phyloP scores from a whole-genome alignment of 441 rosid genomes.

The Biscutella laevigata region DNA sequence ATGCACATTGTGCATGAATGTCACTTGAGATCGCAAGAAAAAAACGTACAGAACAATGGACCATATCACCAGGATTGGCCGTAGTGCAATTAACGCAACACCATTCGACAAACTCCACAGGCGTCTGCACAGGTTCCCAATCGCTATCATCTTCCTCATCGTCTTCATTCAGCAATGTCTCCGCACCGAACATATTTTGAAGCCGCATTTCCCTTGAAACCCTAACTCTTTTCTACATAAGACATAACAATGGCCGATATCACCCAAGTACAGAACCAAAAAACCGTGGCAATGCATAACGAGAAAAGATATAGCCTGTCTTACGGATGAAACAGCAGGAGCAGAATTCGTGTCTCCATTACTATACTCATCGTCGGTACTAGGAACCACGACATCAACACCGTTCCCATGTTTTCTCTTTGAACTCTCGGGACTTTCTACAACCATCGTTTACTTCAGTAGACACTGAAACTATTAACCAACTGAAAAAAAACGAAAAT shows the following conservation, averaged over 20 bases:
- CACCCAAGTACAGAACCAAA: background rate
- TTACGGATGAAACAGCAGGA: slow-evolving; percentile 36
- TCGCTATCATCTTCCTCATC: slow-evolving; percentile 90
- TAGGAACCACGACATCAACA: slow-evolving; percentile 26
- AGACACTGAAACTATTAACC: slow-evolving; percentile 17
- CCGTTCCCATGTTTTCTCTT: slow-evolving; percentile 36
- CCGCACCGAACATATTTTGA: slow-evolving; percentile 51
- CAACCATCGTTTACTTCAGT: slow-evolving; percentile 41
- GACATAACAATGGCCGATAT: background rate
- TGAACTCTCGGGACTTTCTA: slow-evolving; percentile 35
- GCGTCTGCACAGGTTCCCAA: slow-evolving; percentile 70
- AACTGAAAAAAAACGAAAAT: slow-evolving; percentile 6
- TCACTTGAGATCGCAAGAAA: background rate
- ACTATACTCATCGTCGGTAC: slow-evolving; percentile 27
- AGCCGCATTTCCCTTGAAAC: slow-evolving; percentile 54
- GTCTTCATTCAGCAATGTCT: slow-evolving; percentile 37
- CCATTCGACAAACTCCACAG: slow-evolving; percentile 57
- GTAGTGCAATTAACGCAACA: slow-evolving; percentile 88
- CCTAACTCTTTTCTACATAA: slow-evolving; percentile 39
- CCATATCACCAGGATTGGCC: slow-evolving; percentile 60
- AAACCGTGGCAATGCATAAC: background rate
- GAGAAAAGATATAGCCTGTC: slow-evolving; percentile 18
- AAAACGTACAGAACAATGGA: slow-evolving; percentile 60
- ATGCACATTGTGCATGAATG: background rate
- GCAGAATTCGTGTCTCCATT: slow-evolving; percentile 25